Percentiles rank a stretch among this genome's conserved stretches.
phyloP scores from a whole-genome alignment of 2,329 filamentous ascomycete species.

The Fusarium nurragi region DNA sequence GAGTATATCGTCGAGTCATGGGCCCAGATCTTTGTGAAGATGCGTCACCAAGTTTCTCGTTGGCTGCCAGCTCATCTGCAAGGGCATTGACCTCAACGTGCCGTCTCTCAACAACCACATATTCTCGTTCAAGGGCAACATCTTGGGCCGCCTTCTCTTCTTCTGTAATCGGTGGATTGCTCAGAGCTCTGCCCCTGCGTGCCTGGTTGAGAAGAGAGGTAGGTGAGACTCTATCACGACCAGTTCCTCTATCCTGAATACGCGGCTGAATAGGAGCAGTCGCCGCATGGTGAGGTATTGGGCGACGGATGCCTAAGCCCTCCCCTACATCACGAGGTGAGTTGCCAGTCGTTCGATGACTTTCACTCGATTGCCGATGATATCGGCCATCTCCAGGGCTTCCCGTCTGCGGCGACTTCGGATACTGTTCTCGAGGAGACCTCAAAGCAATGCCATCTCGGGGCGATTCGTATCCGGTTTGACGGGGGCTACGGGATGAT shows the following conservation, averaged over 20 bases:
- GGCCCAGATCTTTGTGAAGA: constrained; percentile 66
- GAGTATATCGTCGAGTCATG: constrained; percentile 79
- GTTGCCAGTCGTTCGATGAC: constrained; percentile 48
- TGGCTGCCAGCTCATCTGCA: constrained; percentile 91
- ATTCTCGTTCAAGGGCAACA: constrained; percentile 89
- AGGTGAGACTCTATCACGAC: constrained; percentile 42
- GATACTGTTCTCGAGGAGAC: constrained; percentile 55
- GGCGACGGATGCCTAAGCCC: constrained; percentile 63
- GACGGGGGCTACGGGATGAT: constrained; percentile 48
- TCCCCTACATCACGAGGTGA: constrained; percentile 59
- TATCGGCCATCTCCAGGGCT: constrained; percentile 54
- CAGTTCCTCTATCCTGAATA: constrained; percentile 29
- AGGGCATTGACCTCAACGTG: constrained; percentile 97
- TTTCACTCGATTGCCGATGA: constrained; percentile 44
- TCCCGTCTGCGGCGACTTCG: constrained; percentile 55
- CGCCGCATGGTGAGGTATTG: constrained; percentile 56
- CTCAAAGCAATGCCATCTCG: constrained; percentile 49
- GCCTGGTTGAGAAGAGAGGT: constrained; percentile 49
- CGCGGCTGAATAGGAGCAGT: constrained; percentile 59
- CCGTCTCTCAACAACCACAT: constrained; percentile 94
- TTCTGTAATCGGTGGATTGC: constrained; percentile 58
- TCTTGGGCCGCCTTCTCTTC: constrained; percentile 83
- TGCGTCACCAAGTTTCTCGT: constrained; percentile 68
- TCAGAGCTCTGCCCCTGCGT: constrained; percentile 44
- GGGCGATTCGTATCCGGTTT: constrained; percentile 50